A percentile compares a stretch with the other conserved stretches of the same genome.
phyloP scores from a whole-genome alignment of 1,284 basidiomycete genomes.

The Ganoderma leucocontextum region DNA sequence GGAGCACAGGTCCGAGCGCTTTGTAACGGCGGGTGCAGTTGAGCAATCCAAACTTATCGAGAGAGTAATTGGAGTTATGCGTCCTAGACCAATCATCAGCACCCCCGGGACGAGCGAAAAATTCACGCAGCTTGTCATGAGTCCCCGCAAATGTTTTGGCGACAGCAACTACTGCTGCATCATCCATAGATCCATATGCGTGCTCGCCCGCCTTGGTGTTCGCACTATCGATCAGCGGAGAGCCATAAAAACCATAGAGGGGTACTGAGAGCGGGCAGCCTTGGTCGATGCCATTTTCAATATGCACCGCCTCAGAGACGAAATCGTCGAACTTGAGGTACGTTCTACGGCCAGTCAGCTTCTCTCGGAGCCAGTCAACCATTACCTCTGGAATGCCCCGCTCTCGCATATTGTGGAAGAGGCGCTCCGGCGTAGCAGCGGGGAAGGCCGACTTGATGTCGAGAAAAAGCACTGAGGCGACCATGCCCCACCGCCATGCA shows the following conservation, averaged over 20 bases:
- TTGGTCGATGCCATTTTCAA: constrained; percentile 44
- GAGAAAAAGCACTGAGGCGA: constrained; percentile 45
- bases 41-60: constrained; percentile 38
- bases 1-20: constrained; percentile 24
- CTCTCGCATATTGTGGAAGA: constrained; percentile 44
- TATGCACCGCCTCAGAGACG: constrained; percentile 32
- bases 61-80: constrained; percentile 38
- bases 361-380: constrained; percentile 34
- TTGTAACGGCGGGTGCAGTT: constrained; percentile 18
- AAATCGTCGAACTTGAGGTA: constrained; percentile 43
- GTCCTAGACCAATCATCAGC: constrained; percentile 35
- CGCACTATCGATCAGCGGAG: constrained; percentile 34
- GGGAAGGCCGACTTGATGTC: constrained; percentile 53
- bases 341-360: constrained; percentile 37
- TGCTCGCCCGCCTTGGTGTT: constrained; percentile 26
- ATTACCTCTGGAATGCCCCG: constrained; percentile 39
- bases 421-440: constrained; percentile 38
- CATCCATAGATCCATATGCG: constrained; percentile 41
- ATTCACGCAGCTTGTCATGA: constrained; percentile 15
- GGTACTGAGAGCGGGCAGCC: constrained; percentile 39
- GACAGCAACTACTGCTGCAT: constrained; percentile 24
- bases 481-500: constrained; percentile 44
- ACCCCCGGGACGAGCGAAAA: constrained; percentile 34
- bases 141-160: background rate
- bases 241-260: constrained; percentile 44